Conservation (phyloP, 2,329 filamentous ascomycete genomes). For the Fusarium miscanthi region DNA sequence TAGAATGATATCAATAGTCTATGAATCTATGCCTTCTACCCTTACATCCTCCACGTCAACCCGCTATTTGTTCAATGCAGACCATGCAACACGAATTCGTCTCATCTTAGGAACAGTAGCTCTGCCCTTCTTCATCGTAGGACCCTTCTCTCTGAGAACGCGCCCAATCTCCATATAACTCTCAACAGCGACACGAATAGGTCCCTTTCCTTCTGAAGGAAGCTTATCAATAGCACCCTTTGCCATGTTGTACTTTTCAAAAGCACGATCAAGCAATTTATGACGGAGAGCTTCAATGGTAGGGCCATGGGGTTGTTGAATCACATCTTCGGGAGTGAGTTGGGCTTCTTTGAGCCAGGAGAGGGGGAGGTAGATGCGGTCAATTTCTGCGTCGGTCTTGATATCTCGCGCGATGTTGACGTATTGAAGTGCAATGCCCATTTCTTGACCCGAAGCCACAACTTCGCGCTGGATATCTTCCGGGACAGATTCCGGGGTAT, state of each 20-base stretch:
- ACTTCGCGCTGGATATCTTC: slow-evolving; percentile 47
- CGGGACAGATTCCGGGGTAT: slow-evolving; percentile 52
- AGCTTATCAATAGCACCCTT: slow-evolving; percentile 69
- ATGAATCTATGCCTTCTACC: background rate
- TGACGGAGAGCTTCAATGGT: slow-evolving; percentile 61
- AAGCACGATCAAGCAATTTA: slow-evolving; percentile 69
- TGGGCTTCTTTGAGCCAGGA: slow-evolving; percentile 70
- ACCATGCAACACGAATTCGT: slow-evolving; percentile 69
- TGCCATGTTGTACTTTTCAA: slow-evolving; percentile 67
- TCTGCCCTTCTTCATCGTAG: slow-evolving; percentile 54
- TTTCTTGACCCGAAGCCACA: slow-evolving; percentile 67
- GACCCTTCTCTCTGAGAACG: slow-evolving; percentile 60
- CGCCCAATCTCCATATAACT: slow-evolving; percentile 82
- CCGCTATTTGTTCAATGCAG: slow-evolving; percentile 53
- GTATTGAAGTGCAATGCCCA: slow-evolving; percentile 81
- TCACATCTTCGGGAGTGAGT: slow-evolving; percentile 64
- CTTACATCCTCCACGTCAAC: background rate
- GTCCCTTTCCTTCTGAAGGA: slow-evolving; percentile 68
- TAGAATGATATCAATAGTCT: background rate
- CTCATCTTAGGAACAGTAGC: slow-evolving; percentile 58
- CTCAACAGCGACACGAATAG: slow-evolving; percentile 76
- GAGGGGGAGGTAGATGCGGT: slow-evolving; percentile 75
- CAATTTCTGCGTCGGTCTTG: slow-evolving; percentile 71
- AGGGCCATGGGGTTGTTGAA: slow-evolving; percentile 56
- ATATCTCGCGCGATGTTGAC: slow-evolving; percentile 82